phyloP scores from a whole-genome alignment of 495 filamentous ascomycete species.

The Neurospora intermedia region DNA sequence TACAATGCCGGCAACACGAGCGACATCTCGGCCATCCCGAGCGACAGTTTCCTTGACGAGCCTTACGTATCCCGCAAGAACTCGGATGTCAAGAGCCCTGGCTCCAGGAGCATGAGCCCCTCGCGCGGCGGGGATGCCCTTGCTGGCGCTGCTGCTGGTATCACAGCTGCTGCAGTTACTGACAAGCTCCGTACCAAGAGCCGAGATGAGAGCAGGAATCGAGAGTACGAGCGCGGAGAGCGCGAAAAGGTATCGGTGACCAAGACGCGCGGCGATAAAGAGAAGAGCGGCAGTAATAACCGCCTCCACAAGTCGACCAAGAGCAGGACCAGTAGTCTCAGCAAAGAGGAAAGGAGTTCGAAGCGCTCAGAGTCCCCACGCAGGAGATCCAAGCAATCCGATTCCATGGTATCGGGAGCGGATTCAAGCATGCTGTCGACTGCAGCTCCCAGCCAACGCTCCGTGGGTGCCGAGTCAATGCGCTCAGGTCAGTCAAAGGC shows the following conservation, averaged over 20 bases:
- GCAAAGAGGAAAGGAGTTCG: slow-evolving; percentile 42
- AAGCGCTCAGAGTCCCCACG: slow-evolving; percentile 47
- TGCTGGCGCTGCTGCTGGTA: slow-evolving; percentile 23
- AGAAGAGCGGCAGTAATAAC: slow-evolving; percentile 22
- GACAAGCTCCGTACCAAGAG: slow-evolving; percentile 38
- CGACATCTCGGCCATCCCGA: slow-evolving; percentile 84
- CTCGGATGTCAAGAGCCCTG: slow-evolving; percentile 24
- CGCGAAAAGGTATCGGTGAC: slow-evolving; percentile 7
- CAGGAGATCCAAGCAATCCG: slow-evolving; percentile 52
- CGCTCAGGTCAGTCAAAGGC: slow-evolving; percentile 62
- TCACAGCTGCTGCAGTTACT: slow-evolving; percentile 32
- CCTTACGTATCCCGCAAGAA: slow-evolving; percentile 15
- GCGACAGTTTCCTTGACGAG: slow-evolving; percentile 77
- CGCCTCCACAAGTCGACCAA: slow-evolving; percentile 44
- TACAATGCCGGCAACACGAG: slow-evolving; percentile 53
- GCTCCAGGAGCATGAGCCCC: slow-evolving; percentile 23
- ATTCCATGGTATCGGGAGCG: slow-evolving; percentile 47
- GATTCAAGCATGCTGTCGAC: slow-evolving; percentile 72
- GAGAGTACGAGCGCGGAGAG: slow-evolving; percentile 16
- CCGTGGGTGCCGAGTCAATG: slow-evolving; percentile 64
- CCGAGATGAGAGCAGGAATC: slow-evolving; percentile 29
- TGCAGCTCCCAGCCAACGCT: slow-evolving; percentile 56
- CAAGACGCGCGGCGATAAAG: slow-evolving; percentile 20
- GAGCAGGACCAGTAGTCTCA: slow-evolving; percentile 50
- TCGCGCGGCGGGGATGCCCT: slow-evolving; percentile 24